Evolutionary conservation across 73 alveolate genomes (phyloP).

Genomic region (Breviolum minutum): DNA sequence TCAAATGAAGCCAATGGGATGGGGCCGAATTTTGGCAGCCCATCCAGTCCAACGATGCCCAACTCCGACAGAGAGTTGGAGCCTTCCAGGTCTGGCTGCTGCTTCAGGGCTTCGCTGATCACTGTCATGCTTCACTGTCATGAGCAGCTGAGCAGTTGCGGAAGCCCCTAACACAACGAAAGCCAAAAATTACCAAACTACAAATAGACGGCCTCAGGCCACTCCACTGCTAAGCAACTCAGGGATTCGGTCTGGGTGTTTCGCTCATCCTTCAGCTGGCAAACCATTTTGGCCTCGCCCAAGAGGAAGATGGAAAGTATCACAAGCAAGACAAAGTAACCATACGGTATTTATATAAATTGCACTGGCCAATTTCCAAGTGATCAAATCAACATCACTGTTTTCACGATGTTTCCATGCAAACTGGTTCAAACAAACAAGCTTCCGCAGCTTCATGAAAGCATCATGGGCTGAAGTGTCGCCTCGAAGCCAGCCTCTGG

Average conservation of each 20-base stretch:
- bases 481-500: conserved; percentile 28
- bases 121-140: background rate
- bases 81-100: background rate
- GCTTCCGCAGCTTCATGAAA: too few relatives aligned
- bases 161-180: background rate
- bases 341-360: too few relatives aligned
- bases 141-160: background rate
- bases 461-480: too few relatives aligned
- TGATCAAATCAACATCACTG: too few relatives aligned
- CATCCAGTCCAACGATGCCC: conserved; percentile 18
- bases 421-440: too few relatives aligned
- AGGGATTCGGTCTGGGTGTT: background rate
- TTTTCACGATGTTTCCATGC: too few relatives aligned
- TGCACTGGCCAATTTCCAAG: too few relatives aligned
- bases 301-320: background rate
- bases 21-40: conserved; percentile 23
- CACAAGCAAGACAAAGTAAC: too few relatives aligned
- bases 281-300: background rate
- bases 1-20: background rate
- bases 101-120: too few relatives aligned
- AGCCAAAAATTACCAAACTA: background rate
- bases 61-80: background rate
- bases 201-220: conserved; percentile 13
- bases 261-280: conserved; percentile 9
- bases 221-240: conserved; percentile 42